Conservation (phyloP, 1,284 basidiomycete genomes). For the Mycena sp. region DNA sequence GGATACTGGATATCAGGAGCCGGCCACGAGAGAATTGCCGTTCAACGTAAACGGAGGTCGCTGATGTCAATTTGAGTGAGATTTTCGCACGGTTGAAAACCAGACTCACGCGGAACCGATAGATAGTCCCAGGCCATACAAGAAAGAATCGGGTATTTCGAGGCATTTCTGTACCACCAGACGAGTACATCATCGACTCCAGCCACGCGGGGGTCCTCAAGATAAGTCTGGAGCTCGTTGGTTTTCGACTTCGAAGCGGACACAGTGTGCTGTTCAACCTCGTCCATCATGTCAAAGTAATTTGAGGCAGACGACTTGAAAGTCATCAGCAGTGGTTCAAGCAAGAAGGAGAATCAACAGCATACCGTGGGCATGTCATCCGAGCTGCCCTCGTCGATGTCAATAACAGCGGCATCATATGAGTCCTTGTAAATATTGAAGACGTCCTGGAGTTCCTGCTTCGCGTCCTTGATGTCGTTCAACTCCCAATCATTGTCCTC, state of each 20-base stretch:
- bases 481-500: conserved; percentile 21
- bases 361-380: background rate
- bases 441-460: background rate
- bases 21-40: too few relatives aligned
- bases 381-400: background rate
- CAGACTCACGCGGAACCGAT: conserved; percentile 14
- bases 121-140: conserved; percentile 14
- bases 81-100: too few relatives aligned
- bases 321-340: background rate
- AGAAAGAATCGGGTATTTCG: conserved; percentile 15
- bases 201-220: background rate
- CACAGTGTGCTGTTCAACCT: background rate
- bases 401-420: background rate
- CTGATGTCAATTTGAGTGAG: too few relatives aligned
- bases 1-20: too few relatives aligned
- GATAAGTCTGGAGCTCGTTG: conserved; percentile 8
- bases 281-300: conserved; percentile 7
- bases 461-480: background rate
- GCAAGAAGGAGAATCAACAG: background rate
- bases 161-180: conserved; percentile 8
- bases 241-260: background rate
- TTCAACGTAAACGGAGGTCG: too few relatives aligned
- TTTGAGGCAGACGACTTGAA: background rate
- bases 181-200: conserved; percentile 4
- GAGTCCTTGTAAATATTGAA: conserved; percentile 1